These are phyloP conservation scores for Debaryomyces tyrocola DNA, from an alignment of 805 yeast species.

Conservation along the genomic window DNA sequence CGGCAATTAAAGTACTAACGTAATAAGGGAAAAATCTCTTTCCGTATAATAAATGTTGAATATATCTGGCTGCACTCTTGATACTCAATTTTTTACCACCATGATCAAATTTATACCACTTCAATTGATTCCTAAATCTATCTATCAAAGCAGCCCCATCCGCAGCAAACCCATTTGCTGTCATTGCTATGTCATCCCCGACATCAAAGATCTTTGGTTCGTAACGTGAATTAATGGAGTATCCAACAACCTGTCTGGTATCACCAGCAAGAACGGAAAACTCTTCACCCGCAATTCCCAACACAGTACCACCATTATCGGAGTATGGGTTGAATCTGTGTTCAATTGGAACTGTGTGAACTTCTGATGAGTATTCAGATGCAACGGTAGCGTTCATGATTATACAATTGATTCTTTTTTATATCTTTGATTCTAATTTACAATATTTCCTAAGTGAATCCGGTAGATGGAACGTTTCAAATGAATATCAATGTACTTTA, in stretches of 20 bases:
- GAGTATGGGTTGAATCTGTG: slow-evolving; percentile 91
- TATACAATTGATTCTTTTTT: background rate
- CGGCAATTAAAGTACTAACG: slow-evolving; percentile 92
- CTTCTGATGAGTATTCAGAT: slow-evolving; percentile 64
- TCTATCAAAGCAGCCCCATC: slow-evolving; percentile 86
- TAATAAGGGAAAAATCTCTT: slow-evolving; percentile 96
- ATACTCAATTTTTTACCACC: slow-evolving; percentile 65
- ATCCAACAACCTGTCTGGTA: slow-evolving; percentile 95
- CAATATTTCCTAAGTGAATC: background rate
- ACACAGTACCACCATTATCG: slow-evolving; percentile 95
- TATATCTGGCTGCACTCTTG: slow-evolving; percentile 80
- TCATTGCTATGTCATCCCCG: slow-evolving; percentile 83
- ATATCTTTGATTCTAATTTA: background rate
- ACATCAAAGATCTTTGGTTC: slow-evolving; percentile 87
- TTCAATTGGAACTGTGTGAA: slow-evolving; percentile 66
- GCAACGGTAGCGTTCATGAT: slow-evolving; percentile 48
- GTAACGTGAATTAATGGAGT: slow-evolving; percentile 87
- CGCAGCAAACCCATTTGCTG: slow-evolving; percentile 96
- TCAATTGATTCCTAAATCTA: slow-evolving; percentile 64
- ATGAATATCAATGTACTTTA: background rate
- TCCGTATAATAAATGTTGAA: slow-evolving; percentile 87
- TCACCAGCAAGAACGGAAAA: slow-evolving; percentile 97
- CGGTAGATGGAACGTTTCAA: background rate
- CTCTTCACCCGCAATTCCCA: slow-evolving; percentile 97
- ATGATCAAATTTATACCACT: slow-evolving; percentile 94